Conservation (phyloP, 2,329 filamentous ascomycete species). For the Trichoderma sp. region DNA sequence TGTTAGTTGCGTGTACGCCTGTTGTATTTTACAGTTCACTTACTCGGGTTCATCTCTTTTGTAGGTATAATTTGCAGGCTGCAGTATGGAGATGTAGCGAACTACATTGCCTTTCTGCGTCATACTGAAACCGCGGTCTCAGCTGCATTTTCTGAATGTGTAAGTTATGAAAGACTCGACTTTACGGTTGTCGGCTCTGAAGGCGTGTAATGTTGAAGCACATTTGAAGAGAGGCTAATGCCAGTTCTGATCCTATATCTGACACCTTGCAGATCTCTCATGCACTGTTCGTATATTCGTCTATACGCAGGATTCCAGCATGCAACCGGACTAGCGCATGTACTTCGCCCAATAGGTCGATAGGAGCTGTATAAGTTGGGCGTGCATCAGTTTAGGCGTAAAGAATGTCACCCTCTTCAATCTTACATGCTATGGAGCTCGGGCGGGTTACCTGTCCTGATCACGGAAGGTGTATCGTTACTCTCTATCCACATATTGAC, state of each 20-base stretch:
- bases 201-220: background rate
- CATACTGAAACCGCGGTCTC: background rate
- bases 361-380: background rate
- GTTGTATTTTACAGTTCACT: background rate
- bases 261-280: background rate
- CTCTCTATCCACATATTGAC: background rate
- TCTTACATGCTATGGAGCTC: background rate
- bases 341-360: background rate
- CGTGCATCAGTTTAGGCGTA: background rate
- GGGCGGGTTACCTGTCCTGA: background rate
- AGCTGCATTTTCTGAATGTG: background rate
- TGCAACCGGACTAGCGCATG: background rate
- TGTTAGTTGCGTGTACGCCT: background rate
- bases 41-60: background rate
- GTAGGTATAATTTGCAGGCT: background rate
- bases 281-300: background rate
- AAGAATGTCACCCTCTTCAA: background rate
- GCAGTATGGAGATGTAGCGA: background rate
- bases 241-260: background rate
- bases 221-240: background rate
- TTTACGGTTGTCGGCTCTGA: background rate
- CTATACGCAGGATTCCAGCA: background rate
- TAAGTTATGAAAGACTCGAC: background rate
- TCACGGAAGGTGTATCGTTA: background rate
- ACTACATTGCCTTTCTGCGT: background rate